Conservation (phyloP, 139 green algal genomes). For the Trebouxia sp. region DNA sequence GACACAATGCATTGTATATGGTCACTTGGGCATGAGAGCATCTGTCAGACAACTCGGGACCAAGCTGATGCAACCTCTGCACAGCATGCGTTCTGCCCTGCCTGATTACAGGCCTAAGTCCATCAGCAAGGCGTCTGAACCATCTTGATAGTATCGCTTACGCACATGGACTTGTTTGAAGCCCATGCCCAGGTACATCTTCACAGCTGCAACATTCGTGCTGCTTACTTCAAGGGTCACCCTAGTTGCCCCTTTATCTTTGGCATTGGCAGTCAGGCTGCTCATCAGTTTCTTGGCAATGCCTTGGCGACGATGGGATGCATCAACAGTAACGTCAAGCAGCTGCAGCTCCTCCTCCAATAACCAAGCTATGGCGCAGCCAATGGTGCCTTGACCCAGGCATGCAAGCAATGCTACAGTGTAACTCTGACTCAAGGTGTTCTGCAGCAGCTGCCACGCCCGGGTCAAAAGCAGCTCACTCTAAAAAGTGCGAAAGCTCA, state of each 20-base stretch:
- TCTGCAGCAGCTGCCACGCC: background rate
- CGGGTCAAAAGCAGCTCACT: background rate
- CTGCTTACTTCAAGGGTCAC: constrained; percentile 3
- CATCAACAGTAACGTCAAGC: background rate
- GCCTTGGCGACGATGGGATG: background rate
- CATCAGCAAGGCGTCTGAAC: background rate
- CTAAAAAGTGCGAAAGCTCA: too few species aligned
- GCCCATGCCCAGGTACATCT: background rate
- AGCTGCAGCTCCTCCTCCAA: background rate
- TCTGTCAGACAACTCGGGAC: too few species aligned
- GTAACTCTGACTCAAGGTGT: background rate
- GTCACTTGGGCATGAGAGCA: too few species aligned
- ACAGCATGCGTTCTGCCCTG: too few species aligned
- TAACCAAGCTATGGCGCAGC: background rate
- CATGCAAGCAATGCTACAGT: background rate
- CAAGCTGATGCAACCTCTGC: too few species aligned
- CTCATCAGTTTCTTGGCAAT: background rate
- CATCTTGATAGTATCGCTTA: background rate
- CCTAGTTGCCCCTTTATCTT: background rate
- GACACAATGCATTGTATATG: too few species aligned
- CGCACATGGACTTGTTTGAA: background rate
- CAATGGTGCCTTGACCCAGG: background rate
- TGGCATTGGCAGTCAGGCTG: background rate
- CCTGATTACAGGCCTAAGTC: too few species aligned
- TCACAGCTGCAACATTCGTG: background rate